Conservation (phyloP, 1,284 basidiomycete genomes). For the Boletus semigastroideus region DNA sequence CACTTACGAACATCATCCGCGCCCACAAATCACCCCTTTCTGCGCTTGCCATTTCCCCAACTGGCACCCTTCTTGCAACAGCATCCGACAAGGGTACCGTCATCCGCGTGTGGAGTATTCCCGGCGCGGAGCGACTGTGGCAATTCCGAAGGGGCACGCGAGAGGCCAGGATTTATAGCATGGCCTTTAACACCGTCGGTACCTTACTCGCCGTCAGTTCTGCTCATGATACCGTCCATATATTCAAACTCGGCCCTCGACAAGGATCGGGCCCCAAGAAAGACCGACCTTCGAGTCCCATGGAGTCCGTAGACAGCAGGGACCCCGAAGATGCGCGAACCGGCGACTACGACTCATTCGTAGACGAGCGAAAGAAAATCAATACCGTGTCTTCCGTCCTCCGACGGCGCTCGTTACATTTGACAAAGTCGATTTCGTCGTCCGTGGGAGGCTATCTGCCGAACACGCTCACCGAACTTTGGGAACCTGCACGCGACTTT, state of each 20-base stretch:
- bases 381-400: slow-evolving; percentile 61
- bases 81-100: slow-evolving; percentile 96
- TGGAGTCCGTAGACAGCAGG: slow-evolving; percentile 63
- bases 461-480: slow-evolving; percentile 90
- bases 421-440: slow-evolving; percentile 79
- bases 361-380: slow-evolving; percentile 64
- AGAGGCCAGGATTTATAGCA: slow-evolving; percentile 84
- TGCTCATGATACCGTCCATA: slow-evolving; percentile 96
- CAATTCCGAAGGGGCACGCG: slow-evolving; percentile 93
- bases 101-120: slow-evolving; percentile 92
- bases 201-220: slow-evolving; percentile 87
- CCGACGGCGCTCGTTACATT: slow-evolving; percentile 70
- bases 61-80: slow-evolving; percentile 91
- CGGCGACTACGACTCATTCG: slow-evolving; percentile 74
- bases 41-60: slow-evolving; percentile 81
- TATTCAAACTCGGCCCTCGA: slow-evolving; percentile 74
- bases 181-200: slow-evolving; percentile 88
- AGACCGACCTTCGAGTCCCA: slow-evolving; percentile 49
- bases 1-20: slow-evolving; percentile 93
- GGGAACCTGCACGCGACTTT: slow-evolving; percentile 96
- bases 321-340: slow-evolving; percentile 53
- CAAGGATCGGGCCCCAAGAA: slow-evolving; percentile 28
- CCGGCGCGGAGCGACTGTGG: slow-evolving; percentile 89
- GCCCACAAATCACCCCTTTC: slow-evolving; percentile 96
- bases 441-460: slow-evolving; percentile 91